Conservation (phyloP, 305 asterid genomes). For the Fraxinus xanthoxyloides region DNA sequence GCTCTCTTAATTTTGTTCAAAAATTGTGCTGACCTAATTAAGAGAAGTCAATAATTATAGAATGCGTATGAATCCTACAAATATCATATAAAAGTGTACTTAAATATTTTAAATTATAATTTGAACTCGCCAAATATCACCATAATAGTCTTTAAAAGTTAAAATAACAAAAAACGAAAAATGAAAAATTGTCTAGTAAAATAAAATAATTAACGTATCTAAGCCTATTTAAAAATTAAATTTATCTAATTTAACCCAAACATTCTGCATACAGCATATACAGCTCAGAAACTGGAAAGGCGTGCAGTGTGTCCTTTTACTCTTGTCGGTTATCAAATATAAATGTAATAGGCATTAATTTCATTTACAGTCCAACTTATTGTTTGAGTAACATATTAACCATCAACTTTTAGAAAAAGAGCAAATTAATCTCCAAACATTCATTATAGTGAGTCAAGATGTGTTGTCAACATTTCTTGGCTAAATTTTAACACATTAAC, state of each 20-base stretch:
- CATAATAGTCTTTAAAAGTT: neutral
- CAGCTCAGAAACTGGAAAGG: neutral
- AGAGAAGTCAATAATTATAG: too few relatives aligned
- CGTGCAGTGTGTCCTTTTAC: neutral
- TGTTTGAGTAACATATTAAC: neutral
- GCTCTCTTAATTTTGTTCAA: too few relatives aligned
- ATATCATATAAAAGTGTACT: too few relatives aligned
- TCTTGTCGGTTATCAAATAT: neutral
- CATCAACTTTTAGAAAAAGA: neutral
- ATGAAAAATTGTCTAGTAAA: too few relatives aligned
- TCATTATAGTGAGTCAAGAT: neutral
- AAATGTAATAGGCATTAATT: neutral
- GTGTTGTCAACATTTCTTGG: neutral
- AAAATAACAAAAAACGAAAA: too few relatives aligned
- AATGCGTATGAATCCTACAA: too few relatives aligned
- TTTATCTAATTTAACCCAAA: neutral
- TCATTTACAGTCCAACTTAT: neutral
- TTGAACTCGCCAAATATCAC: neutral
- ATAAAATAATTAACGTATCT: neutral
- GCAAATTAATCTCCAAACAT: neutral
- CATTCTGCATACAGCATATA: neutral
- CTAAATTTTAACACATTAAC: neutral
- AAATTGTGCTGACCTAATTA: too few relatives aligned
- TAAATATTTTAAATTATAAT: too few relatives aligned
- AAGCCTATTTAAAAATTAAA: neutral